These are phyloP conservation scores for Ogataea pini DNA, from an alignment of 805 yeast genomes.

Conservation along the genomic window DNA sequence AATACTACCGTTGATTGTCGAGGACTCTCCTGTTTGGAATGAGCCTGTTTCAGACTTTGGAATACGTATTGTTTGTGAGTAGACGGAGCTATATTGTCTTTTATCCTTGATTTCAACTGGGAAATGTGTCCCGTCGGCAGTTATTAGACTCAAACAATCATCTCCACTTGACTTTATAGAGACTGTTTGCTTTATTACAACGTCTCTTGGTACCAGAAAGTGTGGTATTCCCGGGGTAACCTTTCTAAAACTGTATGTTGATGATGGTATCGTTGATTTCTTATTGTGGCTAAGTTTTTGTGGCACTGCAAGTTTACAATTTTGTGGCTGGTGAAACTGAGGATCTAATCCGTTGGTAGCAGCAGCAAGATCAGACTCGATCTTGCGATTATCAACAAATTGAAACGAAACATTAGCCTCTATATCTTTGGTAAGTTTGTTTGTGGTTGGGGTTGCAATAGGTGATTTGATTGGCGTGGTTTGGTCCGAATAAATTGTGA, in stretches of 20 bases:
- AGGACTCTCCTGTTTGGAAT: conserved; percentile 8
- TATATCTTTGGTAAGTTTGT: background rate
- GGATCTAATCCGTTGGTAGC: background rate
- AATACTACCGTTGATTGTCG: conserved; percentile 7
- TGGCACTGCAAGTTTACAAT: background rate
- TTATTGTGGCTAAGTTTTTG: background rate
- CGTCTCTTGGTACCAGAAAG: conserved; percentile 11
- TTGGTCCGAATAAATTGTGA: conserved; percentile 19
- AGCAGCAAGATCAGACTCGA: background rate
- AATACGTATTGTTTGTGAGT: conserved; percentile 15
- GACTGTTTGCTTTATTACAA: background rate
- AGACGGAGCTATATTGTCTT: conserved; percentile 14
- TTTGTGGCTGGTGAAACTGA: conserved; percentile 4
- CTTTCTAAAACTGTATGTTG: conserved; percentile 18
- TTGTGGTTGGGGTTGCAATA: background rate
- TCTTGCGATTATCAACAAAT: background rate
- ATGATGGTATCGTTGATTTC: background rate
- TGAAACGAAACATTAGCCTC: background rate
- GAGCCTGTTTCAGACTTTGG: conserved; percentile 10
- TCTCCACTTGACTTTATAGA: background rate
- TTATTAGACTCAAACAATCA: conserved; percentile 4
- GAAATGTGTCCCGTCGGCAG: conserved; percentile 13
- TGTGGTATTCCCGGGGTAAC: conserved; percentile 22
- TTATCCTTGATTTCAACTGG: conserved; percentile 5
- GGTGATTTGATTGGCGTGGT: background rate